A percentile compares a stretch with the other conserved stretches of the same genome.
phyloP scores from a whole-genome alignment of 177 flowering plant species.

The Vitis hybrid region DNA sequence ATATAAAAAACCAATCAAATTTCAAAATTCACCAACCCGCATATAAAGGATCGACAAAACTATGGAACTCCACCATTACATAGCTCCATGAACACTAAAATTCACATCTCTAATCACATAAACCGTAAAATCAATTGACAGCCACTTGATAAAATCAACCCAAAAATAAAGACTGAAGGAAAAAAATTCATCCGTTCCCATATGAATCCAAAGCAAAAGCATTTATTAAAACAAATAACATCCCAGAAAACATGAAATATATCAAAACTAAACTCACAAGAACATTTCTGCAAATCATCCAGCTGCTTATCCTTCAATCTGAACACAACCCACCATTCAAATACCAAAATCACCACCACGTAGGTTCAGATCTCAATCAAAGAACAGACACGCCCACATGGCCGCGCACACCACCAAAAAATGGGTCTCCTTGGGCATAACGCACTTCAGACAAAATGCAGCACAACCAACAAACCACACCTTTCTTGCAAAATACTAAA shows the following conservation, averaged over 20 bases:
- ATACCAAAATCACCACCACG: neutral
- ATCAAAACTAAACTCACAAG: neutral
- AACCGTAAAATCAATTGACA: too few species aligned
- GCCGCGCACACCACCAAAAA: conserved; percentile 17
- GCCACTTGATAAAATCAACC: too few species aligned
- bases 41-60: too few species aligned
- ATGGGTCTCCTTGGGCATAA: conserved; percentile 19
- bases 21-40: too few species aligned
- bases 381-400: neutral
- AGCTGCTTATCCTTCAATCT: neutral
- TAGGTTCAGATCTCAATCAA: conserved; percentile 17
- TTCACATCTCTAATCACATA: too few species aligned
- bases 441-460: conserved; percentile 4
- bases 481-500: neutral
- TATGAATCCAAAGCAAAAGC: neutral
- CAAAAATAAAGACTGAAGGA: too few species aligned
- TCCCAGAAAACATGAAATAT: neutral
- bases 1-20: too few species aligned
- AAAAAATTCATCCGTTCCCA: neutral
- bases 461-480: conserved; percentile 5
- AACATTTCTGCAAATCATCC: neutral
- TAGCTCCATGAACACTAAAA: too few species aligned
- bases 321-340: conserved; percentile 14
- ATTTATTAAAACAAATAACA: neutral
- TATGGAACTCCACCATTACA: too few species aligned